Evolutionary conservation across 768 basidiomycete genomes (phyloP).

Genomic region (Tulasnella sp.): DNA sequence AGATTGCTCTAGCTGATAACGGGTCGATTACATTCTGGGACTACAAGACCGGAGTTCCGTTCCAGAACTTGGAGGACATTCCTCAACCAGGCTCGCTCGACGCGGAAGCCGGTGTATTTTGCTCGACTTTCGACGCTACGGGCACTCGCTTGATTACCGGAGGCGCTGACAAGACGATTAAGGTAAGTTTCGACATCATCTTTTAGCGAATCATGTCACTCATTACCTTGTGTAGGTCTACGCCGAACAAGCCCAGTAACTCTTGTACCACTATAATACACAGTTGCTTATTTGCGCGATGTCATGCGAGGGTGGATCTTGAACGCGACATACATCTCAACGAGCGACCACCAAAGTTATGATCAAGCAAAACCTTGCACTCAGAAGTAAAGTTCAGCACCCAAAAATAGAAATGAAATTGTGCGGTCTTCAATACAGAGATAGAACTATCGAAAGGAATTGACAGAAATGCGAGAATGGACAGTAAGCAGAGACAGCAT

Average conservation of each 20-base stretch:
- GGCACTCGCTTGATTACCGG: conserved; percentile 92
- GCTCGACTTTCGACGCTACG: conserved; percentile 92
- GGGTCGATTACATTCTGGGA: conserved; percentile 91
- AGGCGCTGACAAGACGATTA: conserved; percentile 98
- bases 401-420: background rate
- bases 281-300: background rate
- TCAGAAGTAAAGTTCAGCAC: background rate
- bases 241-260: conserved; percentile 13
- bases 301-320: background rate
- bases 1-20: conserved; percentile 57
- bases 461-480: background rate
- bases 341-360: no score
- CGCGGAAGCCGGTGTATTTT: conserved; percentile 93
- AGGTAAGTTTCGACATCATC: conserved; percentile 38
- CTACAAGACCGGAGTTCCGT: conserved; percentile 85
- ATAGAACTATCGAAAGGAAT: background rate
- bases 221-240: background rate
- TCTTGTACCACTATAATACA: background rate
- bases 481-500: background rate
- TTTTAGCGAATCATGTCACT: background rate
- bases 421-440: conserved; percentile 1
- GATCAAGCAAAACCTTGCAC: background rate
- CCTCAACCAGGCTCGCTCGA: conserved; percentile 98
- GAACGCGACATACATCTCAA: no score
- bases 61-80: conserved; percentile 87